phyloP scores from a whole-genome alignment of 1,139 yeast genomes.

The Schwanniomyces etchellsii region DNA sequence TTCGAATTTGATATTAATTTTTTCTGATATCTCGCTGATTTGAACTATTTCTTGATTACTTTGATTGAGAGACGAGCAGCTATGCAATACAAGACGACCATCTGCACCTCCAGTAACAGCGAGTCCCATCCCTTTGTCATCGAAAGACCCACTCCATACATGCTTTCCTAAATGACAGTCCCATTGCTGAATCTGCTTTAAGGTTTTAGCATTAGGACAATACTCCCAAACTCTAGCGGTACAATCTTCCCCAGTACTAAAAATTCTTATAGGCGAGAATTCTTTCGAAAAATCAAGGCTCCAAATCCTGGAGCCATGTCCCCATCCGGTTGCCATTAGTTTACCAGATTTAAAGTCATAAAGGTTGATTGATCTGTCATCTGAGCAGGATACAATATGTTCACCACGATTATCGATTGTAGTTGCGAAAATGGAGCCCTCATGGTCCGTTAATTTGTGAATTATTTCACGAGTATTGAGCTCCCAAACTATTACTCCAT shows the following conservation, averaged over 20 bases:
- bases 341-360: constrained; percentile 59
- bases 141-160: constrained; percentile 76
- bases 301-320: constrained; percentile 95
- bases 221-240: constrained; percentile 78
- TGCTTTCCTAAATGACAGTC: constrained; percentile 80
- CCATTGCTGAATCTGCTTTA: constrained; percentile 28
- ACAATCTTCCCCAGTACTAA: constrained; percentile 85
- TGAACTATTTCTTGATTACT: constrained; percentile 18
- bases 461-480: constrained; percentile 36
- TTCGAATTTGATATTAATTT: constrained; percentile 18
- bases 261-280: constrained; percentile 31
- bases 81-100: constrained; percentile 67
- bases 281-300: constrained; percentile 51
- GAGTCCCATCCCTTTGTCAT: constrained; percentile 29
- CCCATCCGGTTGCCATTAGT: constrained; percentile 82
- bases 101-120: constrained; percentile 88
- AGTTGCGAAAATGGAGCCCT: constrained; percentile 87
- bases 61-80: constrained; percentile 23
- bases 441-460: constrained; percentile 65
- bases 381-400: constrained; percentile 76
- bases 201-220: constrained; percentile 14
- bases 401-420: constrained; percentile 52
- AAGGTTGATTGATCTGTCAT: constrained; percentile 80
- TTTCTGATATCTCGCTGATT: constrained; percentile 22
- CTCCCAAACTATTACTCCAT: constrained; percentile 81